These are phyloP conservation scores for Entomortierella beljakovae DNA, from an alignment of 192 early-diverging fungal genomes.

Conservation along the genomic window DNA sequence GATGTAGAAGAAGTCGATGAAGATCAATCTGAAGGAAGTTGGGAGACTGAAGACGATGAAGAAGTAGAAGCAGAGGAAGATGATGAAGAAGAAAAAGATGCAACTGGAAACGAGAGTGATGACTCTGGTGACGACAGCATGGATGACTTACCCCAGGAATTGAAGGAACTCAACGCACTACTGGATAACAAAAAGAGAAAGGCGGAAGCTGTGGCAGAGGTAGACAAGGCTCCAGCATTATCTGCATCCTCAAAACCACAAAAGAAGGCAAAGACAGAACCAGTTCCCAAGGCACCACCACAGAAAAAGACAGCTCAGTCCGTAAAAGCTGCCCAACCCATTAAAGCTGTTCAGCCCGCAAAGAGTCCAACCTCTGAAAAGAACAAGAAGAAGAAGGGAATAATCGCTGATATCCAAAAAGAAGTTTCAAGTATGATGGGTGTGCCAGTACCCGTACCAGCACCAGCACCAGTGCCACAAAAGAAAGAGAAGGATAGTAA, in stretches of 20 bases:
- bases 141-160: conserved; percentile 47
- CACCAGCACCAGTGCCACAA: no score
- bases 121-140: conserved; percentile 48
- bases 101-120: not conserved
- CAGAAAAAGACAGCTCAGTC: not conserved
- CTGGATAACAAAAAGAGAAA: conserved; percentile 31
- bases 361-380: no score
- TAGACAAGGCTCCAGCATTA: not conserved
- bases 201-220: not conserved
- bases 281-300: not conserved
- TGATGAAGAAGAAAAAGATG: not conserved
- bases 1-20: conserved; percentile 16
- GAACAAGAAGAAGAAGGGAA: conserved; percentile 6
- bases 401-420: conserved; percentile 21
- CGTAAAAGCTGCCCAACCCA: no score
- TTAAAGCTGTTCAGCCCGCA: no score
- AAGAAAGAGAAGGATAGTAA: conserved; percentile 1
- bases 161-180: conserved; percentile 27
- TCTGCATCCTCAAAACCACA: not conserved
- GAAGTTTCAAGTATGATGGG: conserved; percentile 24
- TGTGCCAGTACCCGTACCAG: conserved; percentile 2
- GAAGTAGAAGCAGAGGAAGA: conserved; percentile 13
- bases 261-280: conserved; percentile 9
- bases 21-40: conserved; percentile 12
- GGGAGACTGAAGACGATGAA: conserved; percentile 44